Percentiles rank a stretch among this genome's conserved stretches.
Conservation (phyloP, 495 filamentous ascomycete species). For the Neurospora intermedia region DNA sequence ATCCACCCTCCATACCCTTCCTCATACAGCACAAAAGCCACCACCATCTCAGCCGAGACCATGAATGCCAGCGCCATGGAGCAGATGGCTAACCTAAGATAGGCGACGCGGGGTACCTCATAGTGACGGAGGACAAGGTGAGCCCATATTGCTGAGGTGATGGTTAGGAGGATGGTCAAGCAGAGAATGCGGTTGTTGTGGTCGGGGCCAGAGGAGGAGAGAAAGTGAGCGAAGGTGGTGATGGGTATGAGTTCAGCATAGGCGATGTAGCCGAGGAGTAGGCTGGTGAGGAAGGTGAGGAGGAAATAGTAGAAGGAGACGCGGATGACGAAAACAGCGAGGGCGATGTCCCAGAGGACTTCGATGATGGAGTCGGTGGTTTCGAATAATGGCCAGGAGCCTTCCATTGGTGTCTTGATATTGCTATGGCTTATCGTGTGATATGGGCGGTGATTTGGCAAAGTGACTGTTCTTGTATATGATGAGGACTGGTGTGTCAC, state of each 20-base stretch:
- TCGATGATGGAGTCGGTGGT: conserved; percentile 21
- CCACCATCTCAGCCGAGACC: conserved; percentile 4
- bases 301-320: conserved; percentile 17
- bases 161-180: conserved; percentile 1
- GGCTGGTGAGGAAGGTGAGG: conserved; percentile 7
- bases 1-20: background rate
- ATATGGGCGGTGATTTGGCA: background rate
- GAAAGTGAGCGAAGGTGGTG: background rate
- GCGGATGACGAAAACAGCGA: conserved; percentile 21
- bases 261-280: conserved; percentile 1
- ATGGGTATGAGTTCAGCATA: background rate
- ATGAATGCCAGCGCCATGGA: conserved; percentile 4
- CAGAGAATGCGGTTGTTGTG: background rate
- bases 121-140: conserved; percentile 6
- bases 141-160: conserved; percentile 8
- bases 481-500: background rate
- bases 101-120: conserved; percentile 15
- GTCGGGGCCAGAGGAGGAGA: background rate
- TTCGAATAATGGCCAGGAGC: conserved; percentile 12
- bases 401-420: background rate
- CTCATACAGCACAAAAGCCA: conserved; percentile 5
- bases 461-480: background rate
- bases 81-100: conserved; percentile 17
- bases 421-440: conserved; percentile 1
- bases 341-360: conserved; percentile 26